phyloP scores from a whole-genome alignment of 495 filamentous ascomycete species.

The Staphylotrichum tortipilum region DNA sequence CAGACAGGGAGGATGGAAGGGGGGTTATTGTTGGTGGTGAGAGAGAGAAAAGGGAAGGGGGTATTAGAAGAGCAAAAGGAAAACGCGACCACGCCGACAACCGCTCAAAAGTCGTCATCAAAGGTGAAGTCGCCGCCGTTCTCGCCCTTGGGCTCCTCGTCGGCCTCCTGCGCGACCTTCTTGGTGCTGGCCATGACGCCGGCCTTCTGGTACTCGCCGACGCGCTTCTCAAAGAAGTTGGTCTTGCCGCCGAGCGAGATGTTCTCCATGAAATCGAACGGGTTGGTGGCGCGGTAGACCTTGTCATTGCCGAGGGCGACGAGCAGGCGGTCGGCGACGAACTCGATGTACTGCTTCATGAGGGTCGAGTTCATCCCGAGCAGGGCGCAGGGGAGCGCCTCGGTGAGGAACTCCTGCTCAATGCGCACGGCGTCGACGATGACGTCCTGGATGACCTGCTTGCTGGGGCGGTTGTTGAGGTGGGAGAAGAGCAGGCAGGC shows the following conservation, averaged over 20 bases:
- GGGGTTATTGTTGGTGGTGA: no score
- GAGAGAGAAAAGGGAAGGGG: constrained; percentile 12
- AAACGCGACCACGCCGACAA: not conserved
- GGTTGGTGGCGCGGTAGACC: constrained; percentile 85
- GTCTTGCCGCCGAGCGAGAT: constrained; percentile 98
- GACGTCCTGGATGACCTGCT: constrained; percentile 72
- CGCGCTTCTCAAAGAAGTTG: constrained; percentile 99
- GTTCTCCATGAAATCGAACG: constrained; percentile 99
- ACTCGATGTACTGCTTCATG: constrained; percentile 99
- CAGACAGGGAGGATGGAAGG: constrained; percentile 31
- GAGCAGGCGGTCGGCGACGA: constrained; percentile 92
- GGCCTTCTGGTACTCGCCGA: constrained; percentile 98
- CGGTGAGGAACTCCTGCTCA: constrained; percentile 96
- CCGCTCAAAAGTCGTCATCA: constrained; percentile 88
- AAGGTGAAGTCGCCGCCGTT: constrained; percentile 78
- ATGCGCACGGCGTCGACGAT: constrained; percentile 90
- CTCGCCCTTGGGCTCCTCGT: constrained; percentile 42
- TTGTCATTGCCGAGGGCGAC: constrained; percentile 88
- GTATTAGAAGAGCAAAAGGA: constrained; percentile 25
- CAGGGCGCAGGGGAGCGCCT: constrained; percentile 82
- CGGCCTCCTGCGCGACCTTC: constrained; percentile 55
- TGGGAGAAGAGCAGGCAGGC: constrained; percentile 95
- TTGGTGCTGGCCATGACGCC: constrained; percentile 94
- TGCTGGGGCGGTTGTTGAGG: constrained; percentile 79
- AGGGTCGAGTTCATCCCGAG: constrained; percentile 95